Evolutionary conservation across 176 grass and related monocot genomes (phyloP).

Genomic region (Hordeum vulgare): MorexV3_pseudomolecules_assembly NC_058519.1:401416297-401416796

Average conservation of each 20-base stretch:
- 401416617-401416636: conserved; percentile 39
- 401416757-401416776: background rate
- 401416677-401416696: conserved; percentile 85
- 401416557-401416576: background rate
- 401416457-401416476: background rate
- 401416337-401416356: background rate
- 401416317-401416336: background rate
- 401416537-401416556: background rate
- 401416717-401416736: background rate
- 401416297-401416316: background rate
- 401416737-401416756: background rate
- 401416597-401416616: background rate
- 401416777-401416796: conserved; percentile 90
- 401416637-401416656: conserved; percentile 58
- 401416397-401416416: background rate
- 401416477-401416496: background rate
- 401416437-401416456: background rate
- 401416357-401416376: background rate
- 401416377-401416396: background rate
- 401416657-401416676: conserved; percentile 63
- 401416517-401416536: background rate
- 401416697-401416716: conserved; percentile 36
- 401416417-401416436: background rate
- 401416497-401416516: background rate
- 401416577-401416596: background rate